Evolutionary conservation across 306 rosid species (phyloP).

Genomic region (Vigna angularis): DNA sequence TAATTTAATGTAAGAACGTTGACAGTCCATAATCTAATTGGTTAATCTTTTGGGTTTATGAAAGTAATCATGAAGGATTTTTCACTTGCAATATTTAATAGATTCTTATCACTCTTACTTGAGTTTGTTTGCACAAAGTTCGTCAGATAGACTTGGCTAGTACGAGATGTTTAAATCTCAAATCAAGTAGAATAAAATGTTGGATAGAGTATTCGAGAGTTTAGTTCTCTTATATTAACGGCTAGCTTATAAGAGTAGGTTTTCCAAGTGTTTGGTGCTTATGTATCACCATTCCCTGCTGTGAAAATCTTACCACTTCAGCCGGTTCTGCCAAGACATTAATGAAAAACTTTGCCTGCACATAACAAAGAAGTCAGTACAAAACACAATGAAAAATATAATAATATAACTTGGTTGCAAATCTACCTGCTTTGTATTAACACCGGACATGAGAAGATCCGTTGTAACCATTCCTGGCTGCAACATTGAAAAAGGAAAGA

Average conservation of each 20-base stretch:
- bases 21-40: background rate
- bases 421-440: slow-evolving; percentile 85
- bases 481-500: slow-evolving; percentile 43
- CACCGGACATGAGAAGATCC: slow-evolving; percentile 99
- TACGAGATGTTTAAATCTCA: background rate
- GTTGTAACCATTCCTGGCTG: slow-evolving; percentile 99
- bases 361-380: slow-evolving; percentile 31
- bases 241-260: background rate
- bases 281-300: slow-evolving; percentile 16
- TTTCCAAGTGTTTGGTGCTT: background rate
- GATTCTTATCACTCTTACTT: background rate
- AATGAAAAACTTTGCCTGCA: slow-evolving; percentile 96
- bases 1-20: background rate
- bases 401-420: slow-evolving; percentile 19
- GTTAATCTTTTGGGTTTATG: background rate
- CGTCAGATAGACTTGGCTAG: background rate
- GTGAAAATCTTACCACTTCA: slow-evolving; percentile 78
- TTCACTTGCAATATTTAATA: slow-evolving; percentile 21
- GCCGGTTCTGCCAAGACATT: slow-evolving; percentile 97
- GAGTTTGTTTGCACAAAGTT: slow-evolving; percentile 19
- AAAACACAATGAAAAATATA: slow-evolving; percentile 13
- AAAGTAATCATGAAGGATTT: background rate
- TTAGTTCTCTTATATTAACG: background rate
- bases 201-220: background rate
- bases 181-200: background rate